Percentiles rank a stretch among this genome's conserved stretches.
phyloP scores from a whole-genome alignment of 441 rosid genomes.

The Oxalis stricta region DNA sequence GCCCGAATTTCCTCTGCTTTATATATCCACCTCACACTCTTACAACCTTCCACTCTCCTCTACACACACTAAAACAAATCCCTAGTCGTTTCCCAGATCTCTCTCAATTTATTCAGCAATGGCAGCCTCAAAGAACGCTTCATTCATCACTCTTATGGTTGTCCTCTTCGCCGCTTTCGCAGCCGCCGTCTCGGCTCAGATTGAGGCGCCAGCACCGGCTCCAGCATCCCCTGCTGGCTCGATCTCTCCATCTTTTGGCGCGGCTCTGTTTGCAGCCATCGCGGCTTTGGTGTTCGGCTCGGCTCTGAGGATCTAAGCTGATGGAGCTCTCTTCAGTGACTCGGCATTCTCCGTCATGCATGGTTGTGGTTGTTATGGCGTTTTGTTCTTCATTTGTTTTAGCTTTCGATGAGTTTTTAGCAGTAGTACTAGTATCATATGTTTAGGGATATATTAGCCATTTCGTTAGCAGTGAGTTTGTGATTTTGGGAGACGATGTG shows the following conservation, averaged over 20 bases:
- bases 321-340: neutral
- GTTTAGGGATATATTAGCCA: no score
- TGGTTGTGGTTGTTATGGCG: no score
- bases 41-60: neutral
- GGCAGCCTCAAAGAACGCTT: conserved; percentile 16
- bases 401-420: neutral
- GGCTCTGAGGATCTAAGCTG: conserved; percentile 23
- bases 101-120: conserved; percentile 1
- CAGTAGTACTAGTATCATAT: no score
- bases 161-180: conserved; percentile 15
- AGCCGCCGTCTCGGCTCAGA: conserved; percentile 16
- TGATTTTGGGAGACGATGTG: no score
- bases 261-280: conserved; percentile 14
- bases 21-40: conserved; percentile 2
- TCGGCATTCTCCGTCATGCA: no score
- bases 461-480: no score
- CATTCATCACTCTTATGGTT: conserved; percentile 4
- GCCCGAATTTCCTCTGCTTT: conserved; percentile 2
- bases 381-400: neutral
- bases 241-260: conserved; percentile 19
- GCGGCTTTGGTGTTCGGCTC: conserved; percentile 23
- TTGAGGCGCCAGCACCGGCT: conserved; percentile 32
- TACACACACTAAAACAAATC: no score
- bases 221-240: conserved; percentile 21
- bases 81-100: neutral